These are phyloP conservation scores for Trametes sanguinea DNA, from an alignment of 768 basidiomycete genomes.

Conservation along the genomic window DNA sequence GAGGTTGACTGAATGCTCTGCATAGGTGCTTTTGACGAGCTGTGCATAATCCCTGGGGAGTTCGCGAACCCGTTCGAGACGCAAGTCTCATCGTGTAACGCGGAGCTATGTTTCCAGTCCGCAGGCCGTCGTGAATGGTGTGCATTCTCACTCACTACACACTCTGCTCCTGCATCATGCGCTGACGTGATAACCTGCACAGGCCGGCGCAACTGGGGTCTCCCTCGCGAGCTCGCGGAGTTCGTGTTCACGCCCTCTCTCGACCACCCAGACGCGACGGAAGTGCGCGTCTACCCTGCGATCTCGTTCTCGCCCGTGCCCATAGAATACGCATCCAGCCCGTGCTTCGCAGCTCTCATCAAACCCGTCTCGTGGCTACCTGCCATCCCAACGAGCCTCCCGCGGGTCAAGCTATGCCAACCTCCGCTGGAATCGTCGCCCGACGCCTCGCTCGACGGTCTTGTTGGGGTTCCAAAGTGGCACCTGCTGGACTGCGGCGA, in stretches of 20 bases:
- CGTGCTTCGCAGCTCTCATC: conserved; percentile 21
- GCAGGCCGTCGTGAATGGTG: conserved; percentile 15
- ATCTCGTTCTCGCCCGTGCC: conserved; percentile 11
- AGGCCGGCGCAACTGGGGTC: conserved; percentile 20
- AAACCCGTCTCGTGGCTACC: conserved; percentile 18
- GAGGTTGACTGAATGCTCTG: not conserved
- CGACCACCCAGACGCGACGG: conserved; percentile 7
- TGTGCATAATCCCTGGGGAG: conserved; percentile 15
- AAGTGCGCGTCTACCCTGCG: conserved; percentile 20
- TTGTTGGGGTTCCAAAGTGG: conserved; percentile 11
- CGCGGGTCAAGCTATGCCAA: conserved; percentile 19
- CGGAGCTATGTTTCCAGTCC: conserved; percentile 19
- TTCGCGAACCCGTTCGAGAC: conserved; percentile 16
- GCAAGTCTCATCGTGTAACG: conserved; percentile 14
- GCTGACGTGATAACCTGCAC: not conserved
- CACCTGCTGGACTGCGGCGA: conserved; percentile 6
- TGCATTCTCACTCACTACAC: not conserved
- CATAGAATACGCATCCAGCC: not conserved
- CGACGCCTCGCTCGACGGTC: not conserved
- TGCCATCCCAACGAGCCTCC: conserved; percentile 13
- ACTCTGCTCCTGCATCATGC: not conserved
- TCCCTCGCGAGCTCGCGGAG: conserved; percentile 22
- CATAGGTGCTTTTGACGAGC: conserved; percentile 16
- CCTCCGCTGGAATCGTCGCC: conserved; percentile 12
- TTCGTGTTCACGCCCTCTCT: conserved; percentile 20